Evolutionary conservation across 2,329 filamentous ascomycete species (phyloP).

Genomic region (Apiospora phragmitis): DNA sequence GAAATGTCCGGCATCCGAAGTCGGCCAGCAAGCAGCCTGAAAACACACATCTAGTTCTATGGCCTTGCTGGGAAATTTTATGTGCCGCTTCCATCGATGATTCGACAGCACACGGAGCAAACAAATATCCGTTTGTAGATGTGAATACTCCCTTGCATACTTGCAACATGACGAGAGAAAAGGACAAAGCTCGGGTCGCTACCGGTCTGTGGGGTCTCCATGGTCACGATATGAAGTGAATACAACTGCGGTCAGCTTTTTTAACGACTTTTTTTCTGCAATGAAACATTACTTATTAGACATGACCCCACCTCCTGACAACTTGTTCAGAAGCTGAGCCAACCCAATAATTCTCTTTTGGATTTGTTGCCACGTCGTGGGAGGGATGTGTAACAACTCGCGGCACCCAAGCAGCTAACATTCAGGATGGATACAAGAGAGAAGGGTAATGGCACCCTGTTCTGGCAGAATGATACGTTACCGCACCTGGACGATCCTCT

Average conservation of each 20-base stretch:
- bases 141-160: background rate
- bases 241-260: background rate
- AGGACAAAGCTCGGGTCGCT: background rate
- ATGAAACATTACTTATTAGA: background rate
- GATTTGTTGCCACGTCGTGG: background rate
- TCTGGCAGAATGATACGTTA: slow-evolving; percentile 5
- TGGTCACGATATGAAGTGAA: background rate
- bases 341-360: background rate
- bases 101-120: background rate
- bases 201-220: background rate
- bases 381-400: background rate
- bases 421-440: background rate
- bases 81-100: background rate
- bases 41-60: background rate
- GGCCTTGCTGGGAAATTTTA: background rate
- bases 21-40: background rate
- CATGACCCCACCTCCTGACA: background rate
- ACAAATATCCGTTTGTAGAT: background rate
- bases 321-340: background rate
- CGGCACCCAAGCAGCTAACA: background rate
- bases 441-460: background rate
- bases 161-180: background rate
- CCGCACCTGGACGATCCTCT: slow-evolving; percentile 5
- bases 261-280: background rate
- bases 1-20: background rate